These are phyloP conservation scores for Myriangium duriaei DNA, from an alignment of 2,329 filamentous ascomycete genomes.

Conservation along the genomic window DNA sequence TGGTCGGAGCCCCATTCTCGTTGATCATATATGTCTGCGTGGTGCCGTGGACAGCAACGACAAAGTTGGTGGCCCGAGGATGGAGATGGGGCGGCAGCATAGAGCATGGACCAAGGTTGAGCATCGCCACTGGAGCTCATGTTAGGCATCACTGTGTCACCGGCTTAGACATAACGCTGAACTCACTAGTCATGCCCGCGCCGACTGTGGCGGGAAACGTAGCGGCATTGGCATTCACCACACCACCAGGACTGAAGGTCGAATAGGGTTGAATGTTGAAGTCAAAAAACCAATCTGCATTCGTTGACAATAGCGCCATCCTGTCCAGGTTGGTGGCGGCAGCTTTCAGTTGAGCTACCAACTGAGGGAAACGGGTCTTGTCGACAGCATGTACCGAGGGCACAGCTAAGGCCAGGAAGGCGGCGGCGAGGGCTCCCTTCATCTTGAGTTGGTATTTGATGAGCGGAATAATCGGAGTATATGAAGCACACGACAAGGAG, in stretches of 20 bases:
- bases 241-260: constrained; percentile 33
- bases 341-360: constrained; percentile 27
- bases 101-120: constrained; percentile 38
- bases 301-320: constrained; percentile 27
- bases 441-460: too few relatives aligned
- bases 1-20: constrained; percentile 37
- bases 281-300: constrained; percentile 38
- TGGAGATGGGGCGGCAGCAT: constrained; percentile 42
- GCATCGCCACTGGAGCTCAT: constrained; percentile 21
- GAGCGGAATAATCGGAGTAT: too few relatives aligned
- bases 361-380: constrained; percentile 27
- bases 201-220: constrained; percentile 38
- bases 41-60: constrained; percentile 36
- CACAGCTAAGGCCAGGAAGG: constrained; percentile 16
- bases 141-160: not conserved
- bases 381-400: constrained; percentile 23
- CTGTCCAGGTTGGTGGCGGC: constrained; percentile 36
- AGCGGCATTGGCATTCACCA: constrained; percentile 40
- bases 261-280: constrained; percentile 32
- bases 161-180: not conserved
- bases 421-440: not conserved
- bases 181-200: constrained; percentile 36
- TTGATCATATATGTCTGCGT: constrained; percentile 40
- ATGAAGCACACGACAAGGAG: too few relatives aligned
- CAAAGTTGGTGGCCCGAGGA: constrained; percentile 37